Evolutionary conservation across 2,329 filamentous ascomycete genomes (phyloP).

Genomic region (Curvularia eragrostidis): DNA sequence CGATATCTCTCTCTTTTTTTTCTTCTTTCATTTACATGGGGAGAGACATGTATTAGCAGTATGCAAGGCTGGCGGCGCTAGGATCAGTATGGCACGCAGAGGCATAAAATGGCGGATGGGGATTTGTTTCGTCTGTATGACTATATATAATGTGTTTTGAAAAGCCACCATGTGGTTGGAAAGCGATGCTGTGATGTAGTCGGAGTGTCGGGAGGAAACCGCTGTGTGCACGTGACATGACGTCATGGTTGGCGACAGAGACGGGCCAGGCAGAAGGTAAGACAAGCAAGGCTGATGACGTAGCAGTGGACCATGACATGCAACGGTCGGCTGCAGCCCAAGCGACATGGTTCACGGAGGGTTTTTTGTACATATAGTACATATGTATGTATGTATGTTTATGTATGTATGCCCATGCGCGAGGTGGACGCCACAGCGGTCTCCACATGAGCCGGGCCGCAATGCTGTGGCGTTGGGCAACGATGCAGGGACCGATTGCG

Average conservation of each 20-base stretch:
- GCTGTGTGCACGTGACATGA: neutral
- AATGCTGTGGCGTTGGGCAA: slow-evolving; percentile 5
- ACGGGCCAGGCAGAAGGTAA: no score
- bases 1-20: slow-evolving; percentile 1
- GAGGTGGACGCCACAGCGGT: neutral
- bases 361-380: neutral
- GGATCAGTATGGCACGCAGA: slow-evolving; percentile 5
- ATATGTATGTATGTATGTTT: no score
- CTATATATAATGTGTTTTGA: slow-evolving; percentile 13
- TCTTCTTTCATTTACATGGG: slow-evolving; percentile 24
- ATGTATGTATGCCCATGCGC: no score
- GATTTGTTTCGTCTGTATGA: slow-evolving; percentile 19
- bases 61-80: slow-evolving; percentile 21
- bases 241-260: no score
- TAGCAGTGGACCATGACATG: neutral
- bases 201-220: neutral
- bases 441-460: slow-evolving; percentile 4
- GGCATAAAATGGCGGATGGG: slow-evolving; percentile 5
- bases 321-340: neutral
- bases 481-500: slow-evolving; percentile 8
- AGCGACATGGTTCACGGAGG: neutral
- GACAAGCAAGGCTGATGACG: no score
- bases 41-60: slow-evolving; percentile 21
- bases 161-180: neutral
- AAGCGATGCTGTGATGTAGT: neutral